Evolutionary conservation across 2,329 filamentous ascomycete genomes (phyloP), one percentile per base, ranked within the genome.

Genomic region (Dactylellina leptospora): DNA sequence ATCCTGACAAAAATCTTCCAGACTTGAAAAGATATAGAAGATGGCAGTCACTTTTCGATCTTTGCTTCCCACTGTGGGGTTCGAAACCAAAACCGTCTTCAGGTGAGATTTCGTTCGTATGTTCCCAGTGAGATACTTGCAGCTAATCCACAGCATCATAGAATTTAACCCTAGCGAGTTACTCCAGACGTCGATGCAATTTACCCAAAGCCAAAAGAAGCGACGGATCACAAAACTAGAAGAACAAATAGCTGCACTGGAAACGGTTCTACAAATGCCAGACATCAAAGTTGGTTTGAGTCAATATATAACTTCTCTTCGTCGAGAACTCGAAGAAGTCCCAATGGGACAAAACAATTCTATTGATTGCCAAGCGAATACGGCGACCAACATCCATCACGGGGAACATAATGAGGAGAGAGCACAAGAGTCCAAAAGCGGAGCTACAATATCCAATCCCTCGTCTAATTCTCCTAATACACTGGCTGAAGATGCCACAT

Each of bases 81-180:
- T 50, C 47, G 6, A 18, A 16, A n/a, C 20, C 47, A 28, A 50
- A 50, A 50, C 47, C 47, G 30, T 27, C 47, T 50, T 25, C 47
- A 28, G 47, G 47, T 50, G 30, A n/a, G n/a, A n/a, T n/a, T n/a
- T 30, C 13, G n/a, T 27, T 50, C 9, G 13, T n/a, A 50, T 27
- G 22, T 28, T 3, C 6, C 11, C 23, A 13, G 13, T 30, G 23
- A 50, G 9, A 10, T 11, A 9, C 11, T 20, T 23, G 11, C 44
- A 16, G 20, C 44, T 50, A 30, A 50, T n/a, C 47, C 5, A 16
- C 13, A 2, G 23, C 3, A 3, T 4, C 10, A 5, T 16, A 50
- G 47, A 30, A 50, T 50, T 28, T n/a, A 25, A 50, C 20, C 9
- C 23, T 8, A 3, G 2, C 18, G 47, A 28, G 18, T 50, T 50